Conservation (phyloP, 371 early-diverging fungal species). For the Mortierella sp. region DNA sequence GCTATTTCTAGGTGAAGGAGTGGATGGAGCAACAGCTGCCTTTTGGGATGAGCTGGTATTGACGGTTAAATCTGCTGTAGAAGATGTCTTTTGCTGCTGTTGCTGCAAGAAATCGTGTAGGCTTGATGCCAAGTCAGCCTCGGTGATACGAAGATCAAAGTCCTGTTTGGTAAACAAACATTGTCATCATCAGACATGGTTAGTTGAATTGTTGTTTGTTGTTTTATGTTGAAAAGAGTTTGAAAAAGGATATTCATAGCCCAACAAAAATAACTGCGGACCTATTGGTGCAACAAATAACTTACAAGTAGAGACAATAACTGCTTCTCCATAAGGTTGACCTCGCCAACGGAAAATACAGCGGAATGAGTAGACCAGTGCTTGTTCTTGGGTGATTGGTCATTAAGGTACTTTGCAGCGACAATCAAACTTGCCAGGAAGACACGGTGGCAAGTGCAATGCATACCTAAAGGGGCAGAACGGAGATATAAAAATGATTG, state of each 20-base stretch:
- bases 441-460: slow-evolving; percentile 82
- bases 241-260: not conserved
- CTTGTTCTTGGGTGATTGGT: slow-evolving; percentile 81
- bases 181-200: slow-evolving; percentile 20
- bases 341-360: slow-evolving; percentile 79
- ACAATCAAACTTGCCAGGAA: slow-evolving; percentile 81
- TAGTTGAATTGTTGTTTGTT: not conserved
- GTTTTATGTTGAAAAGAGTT: too few relatives aligned
- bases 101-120: slow-evolving; percentile 38
- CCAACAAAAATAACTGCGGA: not conserved
- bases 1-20: slow-evolving; percentile 43
- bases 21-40: slow-evolving; percentile 8
- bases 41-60: slow-evolving; percentile 8
- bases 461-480: slow-evolving; percentile 70
- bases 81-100: slow-evolving; percentile 20
- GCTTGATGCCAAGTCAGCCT: slow-evolving; percentile 52
- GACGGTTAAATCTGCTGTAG: slow-evolving; percentile 6
- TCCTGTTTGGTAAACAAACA: slow-evolving; percentile 26
- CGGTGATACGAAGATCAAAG: slow-evolving; percentile 59
- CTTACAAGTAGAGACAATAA: slow-evolving; percentile 70
- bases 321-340: slow-evolving; percentile 88
- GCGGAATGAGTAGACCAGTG: slow-evolving; percentile 80
- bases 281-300: not conserved
- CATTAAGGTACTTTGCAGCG: slow-evolving; percentile 80
- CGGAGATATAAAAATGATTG: not conserved